Percentiles rank a stretch among this genome's conserved stretches.
Evolutionary conservation across 2,329 filamentous ascomycete species (phyloP).

Genomic region (Calonectria pseudoreteaudii): DNA sequence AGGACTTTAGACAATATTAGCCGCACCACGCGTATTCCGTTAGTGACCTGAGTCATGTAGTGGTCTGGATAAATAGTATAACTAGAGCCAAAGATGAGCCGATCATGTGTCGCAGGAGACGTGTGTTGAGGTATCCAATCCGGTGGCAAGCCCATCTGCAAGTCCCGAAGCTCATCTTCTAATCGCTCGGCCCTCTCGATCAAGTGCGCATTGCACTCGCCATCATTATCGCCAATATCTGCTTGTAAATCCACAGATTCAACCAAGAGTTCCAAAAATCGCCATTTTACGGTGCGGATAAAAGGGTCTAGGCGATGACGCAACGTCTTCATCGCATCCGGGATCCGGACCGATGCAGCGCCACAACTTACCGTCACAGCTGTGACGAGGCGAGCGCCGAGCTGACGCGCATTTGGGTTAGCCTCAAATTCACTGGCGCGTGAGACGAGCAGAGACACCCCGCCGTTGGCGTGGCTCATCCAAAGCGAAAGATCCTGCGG

Average conservation of each 20-base stretch:
- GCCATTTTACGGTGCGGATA: background rate
- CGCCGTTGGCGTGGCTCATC: slow-evolving; percentile 38
- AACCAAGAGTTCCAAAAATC: background rate
- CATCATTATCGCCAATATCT: background rate
- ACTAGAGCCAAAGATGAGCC: background rate
- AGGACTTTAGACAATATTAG: background rate
- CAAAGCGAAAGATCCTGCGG: slow-evolving; percentile 18
- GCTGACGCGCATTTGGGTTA: background rate
- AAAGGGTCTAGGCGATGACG: background rate
- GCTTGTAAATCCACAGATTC: background rate
- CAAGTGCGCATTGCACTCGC: background rate
- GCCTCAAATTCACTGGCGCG: background rate
- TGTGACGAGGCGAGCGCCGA: background rate
- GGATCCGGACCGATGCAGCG: background rate
- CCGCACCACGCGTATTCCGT: background rate
- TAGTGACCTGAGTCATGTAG: background rate
- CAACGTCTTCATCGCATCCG: background rate
- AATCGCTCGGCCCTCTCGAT: background rate
- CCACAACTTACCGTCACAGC: background rate
- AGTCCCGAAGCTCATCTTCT: background rate
- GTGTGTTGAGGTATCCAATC: background rate
- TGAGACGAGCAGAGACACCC: slow-evolving; percentile 33
- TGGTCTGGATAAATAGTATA: background rate
- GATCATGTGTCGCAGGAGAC: background rate
- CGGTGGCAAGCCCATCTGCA: background rate